Conservation (phyloP, 1,139 yeast species). For the Saccharomyces hybrid region DNA sequence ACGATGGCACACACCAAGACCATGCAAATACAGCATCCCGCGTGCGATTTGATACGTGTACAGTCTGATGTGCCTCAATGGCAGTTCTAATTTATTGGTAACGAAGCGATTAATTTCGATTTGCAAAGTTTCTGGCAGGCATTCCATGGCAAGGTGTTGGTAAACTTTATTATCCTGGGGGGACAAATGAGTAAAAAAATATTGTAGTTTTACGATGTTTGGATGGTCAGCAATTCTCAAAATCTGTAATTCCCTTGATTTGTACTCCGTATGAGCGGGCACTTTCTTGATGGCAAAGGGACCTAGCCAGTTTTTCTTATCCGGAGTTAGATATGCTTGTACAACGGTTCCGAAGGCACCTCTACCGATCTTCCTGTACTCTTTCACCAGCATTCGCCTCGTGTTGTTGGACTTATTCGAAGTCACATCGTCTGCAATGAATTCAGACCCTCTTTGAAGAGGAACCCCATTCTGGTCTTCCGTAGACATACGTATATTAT, state of each 20-base stretch:
- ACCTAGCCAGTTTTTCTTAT: constrained; percentile 51
- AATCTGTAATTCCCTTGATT: constrained; percentile 70
- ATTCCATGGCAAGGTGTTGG: constrained; percentile 79
- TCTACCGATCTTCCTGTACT: constrained; percentile 68
- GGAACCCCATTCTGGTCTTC: neutral
- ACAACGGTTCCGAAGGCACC: constrained; percentile 83
- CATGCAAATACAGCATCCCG: constrained; percentile 75
- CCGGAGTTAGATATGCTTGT: constrained; percentile 50
- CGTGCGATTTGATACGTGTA: constrained; percentile 76
- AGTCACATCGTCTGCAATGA: constrained; percentile 53
- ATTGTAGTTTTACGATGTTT: constrained; percentile 61
- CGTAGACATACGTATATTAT: neutral
- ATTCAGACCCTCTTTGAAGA: constrained; percentile 22
- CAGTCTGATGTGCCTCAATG: constrained; percentile 66
- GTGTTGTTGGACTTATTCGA: constrained; percentile 48
- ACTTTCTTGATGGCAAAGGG: constrained; percentile 79
- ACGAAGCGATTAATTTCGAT: constrained; percentile 65
- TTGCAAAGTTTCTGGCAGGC: constrained; percentile 73
- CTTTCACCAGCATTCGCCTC: constrained; percentile 59
- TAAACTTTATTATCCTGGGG: constrained; percentile 55
- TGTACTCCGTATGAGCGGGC: constrained; percentile 80
- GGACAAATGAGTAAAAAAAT: constrained; percentile 54
- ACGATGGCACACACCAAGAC: constrained; percentile 72
- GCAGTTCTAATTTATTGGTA: constrained; percentile 54
- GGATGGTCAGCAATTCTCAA: constrained; percentile 71